Base-by-base conservation (phyloP, 2,329 filamentous ascomycete genomes). In the Aspergillus fructus region DNA sequence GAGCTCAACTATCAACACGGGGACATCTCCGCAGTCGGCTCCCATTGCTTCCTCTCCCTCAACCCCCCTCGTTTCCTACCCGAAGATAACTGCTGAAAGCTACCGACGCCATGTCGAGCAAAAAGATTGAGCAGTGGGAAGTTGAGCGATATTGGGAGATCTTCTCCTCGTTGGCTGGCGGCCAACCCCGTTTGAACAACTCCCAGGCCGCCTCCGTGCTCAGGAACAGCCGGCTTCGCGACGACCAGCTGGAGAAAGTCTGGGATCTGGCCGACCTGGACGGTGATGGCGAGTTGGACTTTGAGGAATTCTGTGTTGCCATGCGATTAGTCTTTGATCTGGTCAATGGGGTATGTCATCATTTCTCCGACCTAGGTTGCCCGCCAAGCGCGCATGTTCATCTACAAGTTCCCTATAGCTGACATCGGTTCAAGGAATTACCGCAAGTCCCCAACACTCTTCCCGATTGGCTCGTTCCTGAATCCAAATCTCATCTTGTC, bases 191-290 rank as follows among this genome's bases (percentile, higher is more conserved):
- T 71, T 82, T 91, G 48, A 87, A 86, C 65, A 89, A 87, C 72
- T 79, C 80, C 54, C 87, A 90, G 72, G 88, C 88, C 34, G 88
- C 88, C 46, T 83, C 85, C 13, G 86, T 90, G 30, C 81, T 91
- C 68, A 88, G 89, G 75, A 90, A 90, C 79, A 88, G 84, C 63
- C 85, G 86, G 66, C 79, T 91, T 61, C 81, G 84, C 62, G 87
- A 90, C 73, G 85, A 88, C 70, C 93, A 99, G 78, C 87, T 99
- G n/a, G 94, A 97, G 79, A 85, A 88, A 67, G 91, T 99, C 62
- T 99, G 94, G 94, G 94, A 99, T 71, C 83, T 99, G 62, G 91
- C 94, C 58, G 94, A 99, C 74, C 91, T 99, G 60, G 94, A 99
- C 77, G 93, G 93, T 67, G 94, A 99, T 79, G 94, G 94, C 62